These are phyloP conservation scores for Pseudogymnoascus sp. DNA, from an alignment of 2,329 filamentous ascomycete species.

Conservation along the genomic window DNA sequence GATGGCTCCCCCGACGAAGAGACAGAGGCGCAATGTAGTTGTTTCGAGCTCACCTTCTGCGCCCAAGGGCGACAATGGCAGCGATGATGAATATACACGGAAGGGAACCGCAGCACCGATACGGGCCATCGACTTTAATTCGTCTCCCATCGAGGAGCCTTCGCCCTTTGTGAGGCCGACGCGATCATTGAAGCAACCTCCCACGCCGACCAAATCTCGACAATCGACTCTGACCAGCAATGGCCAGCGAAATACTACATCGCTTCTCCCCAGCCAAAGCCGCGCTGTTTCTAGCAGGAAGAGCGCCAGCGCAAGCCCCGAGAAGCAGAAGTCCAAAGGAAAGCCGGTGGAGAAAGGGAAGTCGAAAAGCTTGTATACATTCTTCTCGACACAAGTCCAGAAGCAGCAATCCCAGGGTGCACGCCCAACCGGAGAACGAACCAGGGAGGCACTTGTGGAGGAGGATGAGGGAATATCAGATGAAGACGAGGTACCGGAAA, in stretches of 20 bases:
- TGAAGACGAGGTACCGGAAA: conserved; percentile 46
- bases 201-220: conserved; percentile 8
- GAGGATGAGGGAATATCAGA: conserved; percentile 42
- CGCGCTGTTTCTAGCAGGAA: conserved; percentile 22
- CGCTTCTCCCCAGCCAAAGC: conserved; percentile 15
- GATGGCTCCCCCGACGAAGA: conserved; percentile 29
- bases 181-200: conserved; percentile 20
- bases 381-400: conserved; percentile 55
- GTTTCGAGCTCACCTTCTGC: conserved; percentile 28
- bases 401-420: conserved; percentile 26
- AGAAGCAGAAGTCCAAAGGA: conserved; percentile 32
- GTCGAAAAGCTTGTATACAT: conserved; percentile 46
- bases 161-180: conserved; percentile 16
- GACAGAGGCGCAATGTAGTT: conserved; percentile 48
- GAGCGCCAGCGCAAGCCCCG: conserved; percentile 36
- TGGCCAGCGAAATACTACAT: neutral
- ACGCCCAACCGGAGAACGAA: conserved; percentile 45
- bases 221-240: conserved; percentile 5
- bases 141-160: conserved; percentile 1
- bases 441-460: conserved; percentile 22
- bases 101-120: conserved; percentile 6
- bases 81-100: neutral
- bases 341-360: conserved; percentile 41
- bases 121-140: conserved; percentile 23
- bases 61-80: conserved; percentile 10